These are phyloP conservation scores for Hirschfeldia incana DNA, from an alignment of 345 rosid species.

Conservation along the genomic window DNA sequence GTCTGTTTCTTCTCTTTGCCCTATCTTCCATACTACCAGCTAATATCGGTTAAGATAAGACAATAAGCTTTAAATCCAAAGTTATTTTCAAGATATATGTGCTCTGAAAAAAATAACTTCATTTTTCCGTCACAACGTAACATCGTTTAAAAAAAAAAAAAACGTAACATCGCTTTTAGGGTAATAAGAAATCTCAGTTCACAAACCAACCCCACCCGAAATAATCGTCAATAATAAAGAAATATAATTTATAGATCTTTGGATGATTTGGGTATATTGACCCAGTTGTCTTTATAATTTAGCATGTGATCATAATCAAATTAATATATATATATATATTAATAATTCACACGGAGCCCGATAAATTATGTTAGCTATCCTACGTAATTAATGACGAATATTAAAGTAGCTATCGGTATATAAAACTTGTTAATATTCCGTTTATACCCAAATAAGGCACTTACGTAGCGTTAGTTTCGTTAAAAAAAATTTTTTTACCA, in stretches of 20 bases:
- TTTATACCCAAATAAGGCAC: slow-evolving; percentile 18
- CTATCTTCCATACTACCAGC: slow-evolving; percentile 9
- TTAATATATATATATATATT: not conserved
- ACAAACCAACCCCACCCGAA: slow-evolving; percentile 3
- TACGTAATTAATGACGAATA: slow-evolving; percentile 16
- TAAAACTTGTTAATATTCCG: slow-evolving; percentile 17
- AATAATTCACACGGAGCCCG: not conserved
- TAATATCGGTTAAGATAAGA: slow-evolving; percentile 4
- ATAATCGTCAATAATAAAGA: not conserved
- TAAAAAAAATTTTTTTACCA: not conserved
- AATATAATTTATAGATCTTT: no score
- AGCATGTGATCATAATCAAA: not conserved
- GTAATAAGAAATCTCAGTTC: not conserved
- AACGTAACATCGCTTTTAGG: not conserved
- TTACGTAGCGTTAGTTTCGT: slow-evolving; percentile 3
- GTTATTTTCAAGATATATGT: not conserved
- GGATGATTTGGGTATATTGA: no score
- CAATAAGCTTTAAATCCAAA: not conserved
- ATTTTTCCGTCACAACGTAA: not conserved
- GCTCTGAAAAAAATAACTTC: not conserved
- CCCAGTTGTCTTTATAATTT: no score
- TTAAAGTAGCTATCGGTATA: not conserved
- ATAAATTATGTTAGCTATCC: not conserved
- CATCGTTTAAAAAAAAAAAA: not conserved
- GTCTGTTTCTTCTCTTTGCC: not conserved